phyloP scores from a whole-genome alignment of 2,329 filamentous ascomycete species.

The Cephalotrichum gorgonifer region DNA sequence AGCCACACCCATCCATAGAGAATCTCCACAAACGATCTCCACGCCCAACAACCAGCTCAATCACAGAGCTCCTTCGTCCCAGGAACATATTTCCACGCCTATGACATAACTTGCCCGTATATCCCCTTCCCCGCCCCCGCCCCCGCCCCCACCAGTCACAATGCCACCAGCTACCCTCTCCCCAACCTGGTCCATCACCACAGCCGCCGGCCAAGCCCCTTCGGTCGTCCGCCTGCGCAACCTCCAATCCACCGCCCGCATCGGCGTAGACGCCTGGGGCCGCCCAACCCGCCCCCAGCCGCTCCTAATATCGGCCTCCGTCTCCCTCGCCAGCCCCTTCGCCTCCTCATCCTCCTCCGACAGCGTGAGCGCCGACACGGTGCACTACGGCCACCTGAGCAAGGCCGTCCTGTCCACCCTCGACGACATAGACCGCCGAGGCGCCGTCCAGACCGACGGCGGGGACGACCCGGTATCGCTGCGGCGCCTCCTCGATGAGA shows the following conservation, averaged over 20 bases:
- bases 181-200: conserved; percentile 23
- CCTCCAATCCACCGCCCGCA: conserved; percentile 44
- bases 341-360: conserved; percentile 47
- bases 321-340: conserved; percentile 48
- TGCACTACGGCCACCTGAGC: conserved; percentile 64
- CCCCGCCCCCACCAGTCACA: neutral
- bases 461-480: conserved; percentile 9
- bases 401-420: conserved; percentile 49
- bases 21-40: no score
- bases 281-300: conserved; percentile 50
- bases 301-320: conserved; percentile 45
- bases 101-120: neutral
- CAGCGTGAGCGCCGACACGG: conserved; percentile 55
- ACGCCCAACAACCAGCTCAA: no score
- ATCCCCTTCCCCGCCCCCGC: neutral
- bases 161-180: conserved; percentile 5
- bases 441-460: conserved; percentile 1
- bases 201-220: conserved; percentile 31
- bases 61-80: no score
- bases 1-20: no score
- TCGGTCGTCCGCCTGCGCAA: conserved; percentile 51
- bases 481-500: conserved; percentile 16
- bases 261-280: conserved; percentile 60
- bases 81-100: neutral
- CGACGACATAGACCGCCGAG: conserved; percentile 14